Base-by-base conservation (phyloP, 2,329 filamentous ascomycete genomes). In the Tolypocladium endophyticum region DNA sequence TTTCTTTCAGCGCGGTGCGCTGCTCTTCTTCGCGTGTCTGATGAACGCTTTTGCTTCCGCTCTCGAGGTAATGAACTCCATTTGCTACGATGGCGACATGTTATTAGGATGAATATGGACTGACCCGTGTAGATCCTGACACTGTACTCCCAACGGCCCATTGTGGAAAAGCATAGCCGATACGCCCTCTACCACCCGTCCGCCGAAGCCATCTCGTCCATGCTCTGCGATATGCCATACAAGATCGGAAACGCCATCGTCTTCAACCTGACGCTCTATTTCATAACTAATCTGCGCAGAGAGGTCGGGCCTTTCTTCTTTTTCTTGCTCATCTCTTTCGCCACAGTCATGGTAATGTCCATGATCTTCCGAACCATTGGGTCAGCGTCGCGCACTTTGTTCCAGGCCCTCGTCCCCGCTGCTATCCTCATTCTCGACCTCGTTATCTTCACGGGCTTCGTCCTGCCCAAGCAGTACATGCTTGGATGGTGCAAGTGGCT, bases 181-280 rank as follows among this genome's bases (percentile, higher is more conserved):
- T 96, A 96, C 70, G 91, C 92, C 23, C 80, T 96, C 23, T 96
- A 96, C 68, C 92, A 96, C 68, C 91, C 92, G 0, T 92, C 88
- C 12, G 88, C 91, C 20, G 92, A 97, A 79, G 90, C 91, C n/a
- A 81, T 90, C 61, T 85, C 89, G 0, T 94, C 89, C 12, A 94
- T 96, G 87, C 74, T 96, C 36, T 88, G 84, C 63, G 92, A 97
- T 67, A 75, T 96, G 74, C 92, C 92, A 0, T 90, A 90, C 73
- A 96, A 75, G 65, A 73, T 95, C 11, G 43, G 74, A n/a, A 92
- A 92, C 66, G 76, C 84, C 1, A 80, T 95, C 63, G 74, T 83
- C 4, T 96, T 95, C 79, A 95, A 96, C 70, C 58, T 92, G 38
- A 80, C 85, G 1, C 74, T 96, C 3, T 96, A 96, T 76, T 96